These are phyloP conservation scores for Alternaria alternata DNA, from an alignment of 2,329 filamentous ascomycete species.

Conservation along the genomic window DNA sequence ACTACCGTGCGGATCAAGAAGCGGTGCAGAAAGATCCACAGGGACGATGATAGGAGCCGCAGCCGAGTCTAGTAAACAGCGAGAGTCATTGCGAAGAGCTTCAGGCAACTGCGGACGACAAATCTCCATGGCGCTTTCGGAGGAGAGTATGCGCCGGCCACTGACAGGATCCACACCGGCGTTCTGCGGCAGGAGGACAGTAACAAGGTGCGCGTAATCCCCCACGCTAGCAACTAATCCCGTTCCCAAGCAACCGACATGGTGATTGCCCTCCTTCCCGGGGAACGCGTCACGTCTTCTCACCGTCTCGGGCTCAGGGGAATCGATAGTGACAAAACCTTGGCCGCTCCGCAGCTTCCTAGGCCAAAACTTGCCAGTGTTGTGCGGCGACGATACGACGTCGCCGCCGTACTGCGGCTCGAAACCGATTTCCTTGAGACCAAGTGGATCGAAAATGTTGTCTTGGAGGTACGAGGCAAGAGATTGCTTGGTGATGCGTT, in stretches of 20 bases:
- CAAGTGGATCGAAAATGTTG: slow-evolving; percentile 31
- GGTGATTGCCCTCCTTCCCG: neutral
- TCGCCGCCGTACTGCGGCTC: slow-evolving; percentile 40
- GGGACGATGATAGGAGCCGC: slow-evolving; percentile 29
- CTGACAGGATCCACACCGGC: neutral
- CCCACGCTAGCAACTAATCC: neutral
- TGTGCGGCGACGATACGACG: slow-evolving; percentile 46
- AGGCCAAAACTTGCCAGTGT: slow-evolving; percentile 58
- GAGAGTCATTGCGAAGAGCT: neutral
- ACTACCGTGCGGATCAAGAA: slow-evolving; percentile 55
- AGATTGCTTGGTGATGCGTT: slow-evolving; percentile 49
- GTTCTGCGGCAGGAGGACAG: neutral
- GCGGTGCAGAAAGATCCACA: slow-evolving; percentile 56
- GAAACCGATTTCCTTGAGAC: slow-evolving; percentile 21
- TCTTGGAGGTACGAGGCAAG: slow-evolving; percentile 41
- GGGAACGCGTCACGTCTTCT: neutral
- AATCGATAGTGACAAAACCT: neutral
- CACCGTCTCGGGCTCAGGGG: neutral
- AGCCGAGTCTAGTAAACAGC: slow-evolving; percentile 29
- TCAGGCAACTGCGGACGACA: neutral
- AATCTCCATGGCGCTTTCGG: neutral
- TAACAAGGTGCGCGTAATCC: neutral
- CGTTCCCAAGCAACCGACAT: neutral
- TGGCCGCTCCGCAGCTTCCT: slow-evolving; percentile 23
- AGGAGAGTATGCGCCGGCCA: neutral